phyloP scores from a whole-genome alignment of 2,329 filamentous ascomycete species.

The Remersonia thermophila region DNA sequence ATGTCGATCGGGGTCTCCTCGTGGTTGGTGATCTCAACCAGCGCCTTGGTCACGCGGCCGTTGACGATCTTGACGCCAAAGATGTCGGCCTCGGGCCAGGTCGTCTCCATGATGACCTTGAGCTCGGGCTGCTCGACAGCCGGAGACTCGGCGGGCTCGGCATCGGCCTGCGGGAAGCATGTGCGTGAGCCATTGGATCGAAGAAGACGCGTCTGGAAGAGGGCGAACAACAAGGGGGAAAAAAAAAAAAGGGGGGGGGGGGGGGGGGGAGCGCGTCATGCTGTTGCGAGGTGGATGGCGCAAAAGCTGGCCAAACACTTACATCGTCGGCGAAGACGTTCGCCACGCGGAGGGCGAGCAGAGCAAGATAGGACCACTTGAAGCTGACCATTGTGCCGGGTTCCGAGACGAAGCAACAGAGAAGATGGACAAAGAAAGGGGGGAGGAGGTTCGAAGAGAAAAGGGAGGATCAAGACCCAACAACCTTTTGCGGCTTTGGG shows the following conservation, averaged over 20 bases:
- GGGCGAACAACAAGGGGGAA: not conserved
- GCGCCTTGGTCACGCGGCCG: slow-evolving; percentile 68
- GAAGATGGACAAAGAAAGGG: slow-evolving; percentile 2
- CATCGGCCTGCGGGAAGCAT: slow-evolving; percentile 11
- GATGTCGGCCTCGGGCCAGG: slow-evolving; percentile 61
- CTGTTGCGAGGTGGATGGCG: slow-evolving; percentile 16
- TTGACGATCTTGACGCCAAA: slow-evolving; percentile 96
- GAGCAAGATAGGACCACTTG: slow-evolving; percentile 57
- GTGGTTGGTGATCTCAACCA: slow-evolving; percentile 74
- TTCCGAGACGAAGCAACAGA: slow-evolving; percentile 6
- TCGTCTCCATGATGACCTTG: slow-evolving; percentile 52
- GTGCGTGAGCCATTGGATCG: slow-evolving; percentile 2
- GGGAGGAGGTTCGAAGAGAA: not conserved
- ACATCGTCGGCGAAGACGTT: slow-evolving; percentile 48
- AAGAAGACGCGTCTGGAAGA: too few relatives aligned
- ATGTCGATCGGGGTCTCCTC: slow-evolving; percentile 66
- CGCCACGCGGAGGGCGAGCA: slow-evolving; percentile 58
- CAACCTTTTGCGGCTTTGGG: slow-evolving; percentile 4
- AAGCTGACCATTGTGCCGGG: slow-evolving; percentile 55
- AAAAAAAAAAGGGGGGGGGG: slow-evolving; percentile 3
- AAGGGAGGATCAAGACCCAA: slow-evolving; percentile 6
- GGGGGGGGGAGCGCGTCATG: too few relatives aligned
- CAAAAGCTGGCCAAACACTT: slow-evolving; percentile 31
- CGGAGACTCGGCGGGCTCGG: slow-evolving; percentile 14
- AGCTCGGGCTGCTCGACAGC: slow-evolving; percentile 30